phyloP scores from a whole-genome alignment of 225 moss, liverwort and hornwort genomes.

The Neckera pumila region DNA sequence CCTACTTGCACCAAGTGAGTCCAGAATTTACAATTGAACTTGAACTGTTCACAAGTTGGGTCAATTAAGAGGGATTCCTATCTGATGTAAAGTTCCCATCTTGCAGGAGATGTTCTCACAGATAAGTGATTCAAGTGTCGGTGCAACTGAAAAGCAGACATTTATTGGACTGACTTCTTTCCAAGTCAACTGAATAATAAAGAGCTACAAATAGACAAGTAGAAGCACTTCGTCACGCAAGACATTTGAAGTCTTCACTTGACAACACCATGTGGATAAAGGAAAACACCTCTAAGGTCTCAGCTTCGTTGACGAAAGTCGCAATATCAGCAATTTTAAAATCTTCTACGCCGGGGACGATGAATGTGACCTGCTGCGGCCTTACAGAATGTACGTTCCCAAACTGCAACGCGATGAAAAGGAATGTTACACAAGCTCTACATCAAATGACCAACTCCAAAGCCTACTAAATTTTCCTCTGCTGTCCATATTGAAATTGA shows the following conservation, averaged over 20 bases:
- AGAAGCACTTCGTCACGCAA: neutral
- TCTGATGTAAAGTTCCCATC: neutral
- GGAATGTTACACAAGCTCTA: neutral
- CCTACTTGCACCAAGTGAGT: neutral
- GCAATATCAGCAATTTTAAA: conserved; percentile 51
- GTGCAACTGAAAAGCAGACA: neutral
- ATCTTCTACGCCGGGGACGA: conserved; percentile 62
- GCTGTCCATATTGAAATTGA: neutral
- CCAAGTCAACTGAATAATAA: neutral
- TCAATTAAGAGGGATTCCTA: neutral
- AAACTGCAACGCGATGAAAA: conserved; percentile 31
- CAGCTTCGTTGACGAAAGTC: conserved; percentile 45
- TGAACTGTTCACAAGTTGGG: neutral
- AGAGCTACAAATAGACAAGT: neutral
- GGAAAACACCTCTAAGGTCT: conserved; percentile 48
- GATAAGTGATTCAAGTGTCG: neutral
- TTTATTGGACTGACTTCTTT: neutral
- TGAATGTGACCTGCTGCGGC: conserved; percentile 73
- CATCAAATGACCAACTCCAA: neutral
- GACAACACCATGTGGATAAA: neutral
- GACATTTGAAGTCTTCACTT: neutral
- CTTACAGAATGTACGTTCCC: conserved; percentile 63
- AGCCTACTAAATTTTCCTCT: neutral
- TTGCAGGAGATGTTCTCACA: neutral
- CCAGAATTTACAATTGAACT: neutral